phyloP scores from a whole-genome alignment of 1,139 yeast species.

The Geotrichum fermentans region DNA sequence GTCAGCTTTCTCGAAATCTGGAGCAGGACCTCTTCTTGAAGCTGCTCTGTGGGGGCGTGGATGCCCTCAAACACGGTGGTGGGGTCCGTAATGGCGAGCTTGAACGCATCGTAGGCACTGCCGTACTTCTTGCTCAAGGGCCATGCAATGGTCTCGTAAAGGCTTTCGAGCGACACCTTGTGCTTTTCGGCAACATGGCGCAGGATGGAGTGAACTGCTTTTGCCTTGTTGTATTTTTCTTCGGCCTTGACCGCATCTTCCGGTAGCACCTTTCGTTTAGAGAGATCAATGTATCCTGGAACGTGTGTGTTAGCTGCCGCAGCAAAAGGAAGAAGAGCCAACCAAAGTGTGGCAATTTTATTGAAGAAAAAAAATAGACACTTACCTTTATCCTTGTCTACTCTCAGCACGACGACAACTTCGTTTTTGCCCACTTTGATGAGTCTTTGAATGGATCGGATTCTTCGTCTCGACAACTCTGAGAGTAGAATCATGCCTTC shows the following conservation, averaged over 20 bases:
- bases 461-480: slow-evolving; percentile 97
- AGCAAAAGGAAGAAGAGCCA: background rate
- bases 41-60: slow-evolving; percentile 63
- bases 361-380: background rate
- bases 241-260: slow-evolving; percentile 97
- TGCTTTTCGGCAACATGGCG: slow-evolving; percentile 96
- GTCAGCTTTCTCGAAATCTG: slow-evolving; percentile 92
- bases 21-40: slow-evolving; percentile 72
- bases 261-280: slow-evolving; percentile 95
- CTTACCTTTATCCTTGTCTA: slow-evolving; percentile 90
- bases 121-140: slow-evolving; percentile 93
- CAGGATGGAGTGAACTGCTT: slow-evolving; percentile 93
- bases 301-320: background rate
- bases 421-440: slow-evolving; percentile 98
- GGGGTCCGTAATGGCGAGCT: slow-evolving; percentile 84
- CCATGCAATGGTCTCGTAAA: slow-evolving; percentile 93
- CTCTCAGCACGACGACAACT: slow-evolving; percentile 97
- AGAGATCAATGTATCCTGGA: slow-evolving; percentile 71
- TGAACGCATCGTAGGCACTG: slow-evolving; percentile 96
- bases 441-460: slow-evolving; percentile 93
- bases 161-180: slow-evolving; percentile 74
- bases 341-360: background rate
- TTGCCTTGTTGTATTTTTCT: slow-evolving; percentile 93
- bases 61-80: slow-evolving; percentile 80
- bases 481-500: slow-evolving; percentile 98